phyloP scores from a whole-genome alignment of 2,329 filamentous ascomycete species.

The Trichoderma polysporum region DNA sequence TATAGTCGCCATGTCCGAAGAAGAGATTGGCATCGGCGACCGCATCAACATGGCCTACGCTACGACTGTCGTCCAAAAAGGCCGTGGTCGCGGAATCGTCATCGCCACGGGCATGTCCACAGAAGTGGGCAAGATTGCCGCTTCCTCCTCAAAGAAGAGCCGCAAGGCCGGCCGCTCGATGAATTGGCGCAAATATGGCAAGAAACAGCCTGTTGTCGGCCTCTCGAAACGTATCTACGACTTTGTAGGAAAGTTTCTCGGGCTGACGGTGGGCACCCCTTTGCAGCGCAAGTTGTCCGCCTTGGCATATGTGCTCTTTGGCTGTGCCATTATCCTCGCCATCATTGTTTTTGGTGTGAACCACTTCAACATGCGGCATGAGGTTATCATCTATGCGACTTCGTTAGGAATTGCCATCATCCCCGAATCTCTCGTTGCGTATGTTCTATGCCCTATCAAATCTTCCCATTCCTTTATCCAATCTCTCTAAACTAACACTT shows the following conservation, averaged over 20 bases:
- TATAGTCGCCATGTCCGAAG: constrained; percentile 44
- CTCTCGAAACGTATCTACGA: constrained; percentile 48
- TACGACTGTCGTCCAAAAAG: constrained; percentile 70
- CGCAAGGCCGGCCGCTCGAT: constrained; percentile 55
- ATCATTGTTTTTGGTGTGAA: constrained; percentile 60
- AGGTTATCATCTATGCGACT: constrained; percentile 59
- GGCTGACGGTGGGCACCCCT: constrained; percentile 67
- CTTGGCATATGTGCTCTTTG: constrained; percentile 74
- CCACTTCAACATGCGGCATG: constrained; percentile 49
- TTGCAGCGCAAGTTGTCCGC: constrained; percentile 76
- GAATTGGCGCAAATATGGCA: constrained; percentile 55
- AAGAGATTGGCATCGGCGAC: constrained; percentile 65
- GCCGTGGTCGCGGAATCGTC: constrained; percentile 70
- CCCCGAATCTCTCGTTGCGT: constrained; percentile 64
- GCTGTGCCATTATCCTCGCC: constrained; percentile 60
- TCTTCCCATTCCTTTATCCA: background rate
- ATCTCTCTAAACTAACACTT: constrained; percentile 21
- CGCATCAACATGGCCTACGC: constrained; percentile 74
- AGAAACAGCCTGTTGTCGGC: constrained; percentile 49
- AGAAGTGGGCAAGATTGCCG: constrained; percentile 69
- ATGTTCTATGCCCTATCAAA: constrained; percentile 30
- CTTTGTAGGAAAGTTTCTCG: constrained; percentile 58
- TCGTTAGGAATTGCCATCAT: constrained; percentile 62
- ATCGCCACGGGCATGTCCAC: constrained; percentile 70
- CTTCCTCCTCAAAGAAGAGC: constrained; percentile 52